Evolutionary conservation across 345 rosid species (phyloP).

Genomic region (Camelina sativa): DNA sequence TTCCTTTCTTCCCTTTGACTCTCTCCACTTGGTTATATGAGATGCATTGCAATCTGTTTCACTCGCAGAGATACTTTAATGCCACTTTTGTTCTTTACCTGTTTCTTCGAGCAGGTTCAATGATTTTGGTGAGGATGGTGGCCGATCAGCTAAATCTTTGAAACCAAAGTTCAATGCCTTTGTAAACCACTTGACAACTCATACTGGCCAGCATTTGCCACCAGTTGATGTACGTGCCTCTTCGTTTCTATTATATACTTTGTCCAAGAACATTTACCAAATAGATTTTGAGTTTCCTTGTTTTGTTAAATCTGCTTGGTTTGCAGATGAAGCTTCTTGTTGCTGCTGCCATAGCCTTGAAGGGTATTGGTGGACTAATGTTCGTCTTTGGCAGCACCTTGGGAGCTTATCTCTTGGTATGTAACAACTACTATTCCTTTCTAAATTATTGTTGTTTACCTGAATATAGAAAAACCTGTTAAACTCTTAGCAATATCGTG

Average conservation of each 20-base stretch:
- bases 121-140: conserved; percentile 68
- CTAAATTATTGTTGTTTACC: background rate
- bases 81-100: background rate
- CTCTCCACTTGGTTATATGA: background rate
- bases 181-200: conserved; percentile 49
- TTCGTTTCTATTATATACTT: background rate
- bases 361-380: conserved; percentile 70
- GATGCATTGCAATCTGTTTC: background rate
- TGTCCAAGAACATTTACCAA: background rate
- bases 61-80: background rate
- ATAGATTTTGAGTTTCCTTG: conserved; percentile 17
- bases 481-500: background rate
- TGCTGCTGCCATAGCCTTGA: conserved; percentile 60
- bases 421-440: conserved; percentile 15
- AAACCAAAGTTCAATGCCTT: conserved; percentile 55
- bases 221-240: conserved; percentile 51
- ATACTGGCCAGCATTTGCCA: conserved; percentile 61
- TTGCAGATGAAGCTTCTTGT: conserved; percentile 55
- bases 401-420: conserved; percentile 81
- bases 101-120: conserved; percentile 53
- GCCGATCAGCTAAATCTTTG: conserved; percentile 56
- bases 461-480: background rate
- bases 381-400: conserved; percentile 68
- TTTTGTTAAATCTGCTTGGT: conserved; percentile 9
- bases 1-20: background rate